These are phyloP conservation scores for Besnoitia besnoiti DNA, from an alignment of 169 alveolate species.

Conservation along the genomic window DNA sequence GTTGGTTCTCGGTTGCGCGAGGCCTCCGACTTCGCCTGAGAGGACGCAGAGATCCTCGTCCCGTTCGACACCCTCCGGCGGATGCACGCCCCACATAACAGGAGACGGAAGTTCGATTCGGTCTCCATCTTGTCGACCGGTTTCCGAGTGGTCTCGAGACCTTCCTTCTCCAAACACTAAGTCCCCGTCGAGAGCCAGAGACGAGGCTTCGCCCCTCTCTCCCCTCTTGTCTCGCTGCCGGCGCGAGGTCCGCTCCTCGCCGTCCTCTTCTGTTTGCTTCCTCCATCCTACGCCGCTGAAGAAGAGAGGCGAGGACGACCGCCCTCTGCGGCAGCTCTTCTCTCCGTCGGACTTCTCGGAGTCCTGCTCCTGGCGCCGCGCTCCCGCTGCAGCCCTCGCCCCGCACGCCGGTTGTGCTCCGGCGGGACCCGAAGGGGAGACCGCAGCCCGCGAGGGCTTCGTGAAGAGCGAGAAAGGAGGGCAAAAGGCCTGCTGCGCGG, in stretches of 20 bases:
- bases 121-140: neutral
- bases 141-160: neutral
- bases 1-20: neutral
- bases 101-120: neutral
- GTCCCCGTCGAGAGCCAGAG: too few relatives aligned
- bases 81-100: constrained; percentile 13
- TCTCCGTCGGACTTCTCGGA: neutral
- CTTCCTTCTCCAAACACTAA: neutral
- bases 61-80: too few relatives aligned
- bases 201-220: too few relatives aligned
- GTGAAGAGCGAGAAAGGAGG: neutral
- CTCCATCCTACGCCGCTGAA: neutral
- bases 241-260: neutral
- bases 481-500: neutral
- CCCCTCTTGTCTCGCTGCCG: neutral
- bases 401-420: neutral
- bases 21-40: neutral
- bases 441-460: neutral
- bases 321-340: neutral
- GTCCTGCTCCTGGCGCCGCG: neutral
- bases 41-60: too few relatives aligned
- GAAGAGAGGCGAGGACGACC: neutral
- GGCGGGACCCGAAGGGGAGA: neutral
- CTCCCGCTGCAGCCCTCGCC: neutral
- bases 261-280: neutral